Conservation (phyloP, 768 basidiomycete species). For the Lactarius pseudohatsudake region DNA sequence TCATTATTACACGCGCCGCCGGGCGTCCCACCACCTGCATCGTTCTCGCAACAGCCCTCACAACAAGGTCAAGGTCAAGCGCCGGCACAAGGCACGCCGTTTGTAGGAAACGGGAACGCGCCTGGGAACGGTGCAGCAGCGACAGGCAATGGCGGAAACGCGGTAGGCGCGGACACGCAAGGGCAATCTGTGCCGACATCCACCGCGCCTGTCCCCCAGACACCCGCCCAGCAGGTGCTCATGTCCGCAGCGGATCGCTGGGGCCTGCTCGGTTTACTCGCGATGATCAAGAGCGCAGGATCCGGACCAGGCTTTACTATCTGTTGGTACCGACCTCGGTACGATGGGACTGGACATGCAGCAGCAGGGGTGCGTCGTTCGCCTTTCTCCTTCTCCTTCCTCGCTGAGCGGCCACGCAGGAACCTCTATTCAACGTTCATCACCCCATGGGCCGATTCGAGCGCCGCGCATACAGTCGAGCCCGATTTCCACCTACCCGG, state of each 20-base stretch:
- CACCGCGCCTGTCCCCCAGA: constrained; percentile 38
- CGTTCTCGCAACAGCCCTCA: constrained; percentile 40
- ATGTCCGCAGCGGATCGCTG: constrained; percentile 31
- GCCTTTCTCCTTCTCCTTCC: too few species aligned
- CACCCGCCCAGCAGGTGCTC: constrained; percentile 31
- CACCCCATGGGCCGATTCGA: constrained; percentile 92
- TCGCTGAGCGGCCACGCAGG: constrained; percentile 37
- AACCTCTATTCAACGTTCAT: constrained; percentile 88
- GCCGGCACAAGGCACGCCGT: constrained; percentile 19
- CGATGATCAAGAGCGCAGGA: constrained; percentile 84
- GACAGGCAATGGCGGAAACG: constrained; percentile 30
- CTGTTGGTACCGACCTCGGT: constrained; percentile 85
- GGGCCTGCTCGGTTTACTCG: constrained; percentile 61
- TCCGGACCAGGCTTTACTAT: constrained; percentile 72
- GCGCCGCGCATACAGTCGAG: constrained; percentile 76
- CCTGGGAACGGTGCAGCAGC: constrained; percentile 17
- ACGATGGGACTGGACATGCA: constrained; percentile 88
- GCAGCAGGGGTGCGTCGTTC: constrained; percentile 64
- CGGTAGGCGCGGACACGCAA: constrained; percentile 23
- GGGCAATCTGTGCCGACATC: constrained; percentile 26
- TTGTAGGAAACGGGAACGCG: constrained; percentile 29
- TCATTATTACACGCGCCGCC: constrained; percentile 54
- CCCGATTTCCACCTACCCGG: constrained; percentile 86
- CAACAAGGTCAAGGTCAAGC: constrained; percentile 33
- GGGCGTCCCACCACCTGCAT: constrained; percentile 44